Evolutionary conservation across 148 eudicot genomes (phyloP), one percentile per base, ranked within the genome.

Genomic region (Persicaria tinctoria): DNA sequence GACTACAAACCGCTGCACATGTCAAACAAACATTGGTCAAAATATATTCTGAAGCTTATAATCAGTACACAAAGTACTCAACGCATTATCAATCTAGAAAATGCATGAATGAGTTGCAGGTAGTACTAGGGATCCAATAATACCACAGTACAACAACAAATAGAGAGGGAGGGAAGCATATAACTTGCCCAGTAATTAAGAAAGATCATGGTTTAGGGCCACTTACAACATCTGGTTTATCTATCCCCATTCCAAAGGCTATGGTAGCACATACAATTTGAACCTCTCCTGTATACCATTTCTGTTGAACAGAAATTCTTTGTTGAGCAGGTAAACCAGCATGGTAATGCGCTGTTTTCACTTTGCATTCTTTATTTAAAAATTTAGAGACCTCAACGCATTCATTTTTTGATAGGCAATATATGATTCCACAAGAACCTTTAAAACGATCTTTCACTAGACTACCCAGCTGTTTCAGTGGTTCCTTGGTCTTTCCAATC

Each of bases 201-300:
- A 71, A n/a, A 54, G 46, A 46, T 48, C 73, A 68, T 69, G 20
- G 44, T 75, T 63, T 62, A 51, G 59, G 14, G 59, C 56, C 51
- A 87, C 99, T 92, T 77, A 96, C 99, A 79, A 96, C 99, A 77
- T 96, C 97, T 76, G 97, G 84, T 82, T 96, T 96, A 84, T 96
- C 96, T 46, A 96, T 96, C 76, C 99, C 99, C 99, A 96, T 96
- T 68, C 99, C 99, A 74, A 96, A 96, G 76, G 99, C 99, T 75
- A 96, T 92, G 12, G 99, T 96, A 77, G 99, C 99, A 82, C 99
- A 96, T 76, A 96, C 97, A 73, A 96, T 89, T 73, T 90, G 88
- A 79, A 91, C 93, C 82, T 92, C 99, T 77, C 99, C 99, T 27
- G 85, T 79, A 77, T 90, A 96, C 99, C 99, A 96, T 84, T 87